Evolutionary conservation across 2,329 filamentous ascomycete genomes (phyloP).

Genomic region (Aspergillus sp.): DNA sequence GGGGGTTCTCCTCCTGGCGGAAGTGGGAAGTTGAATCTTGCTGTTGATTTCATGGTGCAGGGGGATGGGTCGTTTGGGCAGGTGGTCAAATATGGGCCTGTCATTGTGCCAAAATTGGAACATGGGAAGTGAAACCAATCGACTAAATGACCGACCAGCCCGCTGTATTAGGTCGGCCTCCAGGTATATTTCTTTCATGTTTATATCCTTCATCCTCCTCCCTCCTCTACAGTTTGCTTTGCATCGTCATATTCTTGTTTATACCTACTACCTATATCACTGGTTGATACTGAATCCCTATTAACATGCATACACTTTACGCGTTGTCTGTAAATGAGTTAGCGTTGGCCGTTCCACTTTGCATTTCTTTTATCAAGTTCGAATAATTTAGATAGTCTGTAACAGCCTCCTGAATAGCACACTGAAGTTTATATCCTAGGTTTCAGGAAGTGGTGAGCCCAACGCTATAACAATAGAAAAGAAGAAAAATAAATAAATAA

Average conservation of each 20-base stretch:
- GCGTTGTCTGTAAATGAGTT: background rate
- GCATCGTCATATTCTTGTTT: background rate
- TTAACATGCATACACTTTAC: background rate
- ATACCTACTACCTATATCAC: background rate
- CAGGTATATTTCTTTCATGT: background rate
- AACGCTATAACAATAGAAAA: background rate
- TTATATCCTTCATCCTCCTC: background rate
- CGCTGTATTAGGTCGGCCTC: background rate
- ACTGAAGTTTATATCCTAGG: background rate
- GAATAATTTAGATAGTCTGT: background rate
- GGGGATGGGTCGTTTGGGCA: slow-evolving; percentile 77
- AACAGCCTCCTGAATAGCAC: background rate
- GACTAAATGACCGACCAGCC: background rate
- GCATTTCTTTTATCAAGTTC: background rate
- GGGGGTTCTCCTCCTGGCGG: slow-evolving; percentile 22
- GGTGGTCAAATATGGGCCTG: slow-evolving; percentile 94
- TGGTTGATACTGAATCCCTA: background rate
- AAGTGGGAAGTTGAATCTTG: slow-evolving; percentile 71
- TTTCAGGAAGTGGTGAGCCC: background rate
- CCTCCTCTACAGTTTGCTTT: background rate
- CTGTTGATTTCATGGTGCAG: slow-evolving; percentile 96
- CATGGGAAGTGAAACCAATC: slow-evolving; percentile 57
- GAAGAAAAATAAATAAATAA: background rate
- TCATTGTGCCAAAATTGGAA: slow-evolving; percentile 86
- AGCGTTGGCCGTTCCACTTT: background rate